Percentiles rank a stretch among this genome's conserved stretches.
phyloP scores from a whole-genome alignment of 225 moss, liverwort and hornwort genomes.

The Thuidium tamariscinum region DNA sequence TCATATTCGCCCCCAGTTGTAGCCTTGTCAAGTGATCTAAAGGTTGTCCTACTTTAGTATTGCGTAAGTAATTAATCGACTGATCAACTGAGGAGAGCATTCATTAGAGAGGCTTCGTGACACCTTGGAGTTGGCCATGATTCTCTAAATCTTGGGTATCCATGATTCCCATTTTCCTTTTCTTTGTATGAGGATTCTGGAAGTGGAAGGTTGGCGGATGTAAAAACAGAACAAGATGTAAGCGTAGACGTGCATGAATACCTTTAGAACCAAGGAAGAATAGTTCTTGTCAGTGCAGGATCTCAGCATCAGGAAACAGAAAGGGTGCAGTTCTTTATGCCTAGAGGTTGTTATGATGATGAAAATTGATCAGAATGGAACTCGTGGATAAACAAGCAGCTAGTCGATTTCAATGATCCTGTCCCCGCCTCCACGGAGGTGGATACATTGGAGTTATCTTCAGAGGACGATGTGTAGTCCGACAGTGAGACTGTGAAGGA shows the following conservation, averaged over 20 bases:
- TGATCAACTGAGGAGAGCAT: not conserved
- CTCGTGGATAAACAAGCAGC: slow-evolving; percentile 53
- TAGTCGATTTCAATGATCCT: slow-evolving; percentile 82
- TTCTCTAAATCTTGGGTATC: no score
- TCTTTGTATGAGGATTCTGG: not conserved
- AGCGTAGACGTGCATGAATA: not conserved
- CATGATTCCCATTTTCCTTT: not conserved
- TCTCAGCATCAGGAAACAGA: not conserved
- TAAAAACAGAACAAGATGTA: not conserved
- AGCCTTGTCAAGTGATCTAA: not conserved
- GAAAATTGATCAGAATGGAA: slow-evolving; percentile 29
- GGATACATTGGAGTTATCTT: not conserved
- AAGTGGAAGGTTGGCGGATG: not conserved
- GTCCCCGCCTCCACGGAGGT: slow-evolving; percentile 26
- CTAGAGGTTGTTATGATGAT: not conserved
- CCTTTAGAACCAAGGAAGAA: not conserved
- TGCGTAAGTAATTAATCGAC: not conserved
- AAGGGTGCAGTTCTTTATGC: not conserved
- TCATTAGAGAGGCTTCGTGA: not conserved
- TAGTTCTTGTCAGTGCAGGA: not conserved
- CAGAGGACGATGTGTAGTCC: slow-evolving; percentile 11
- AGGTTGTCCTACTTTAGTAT: not conserved
- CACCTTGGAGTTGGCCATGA: not conserved
- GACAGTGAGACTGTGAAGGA: not conserved
- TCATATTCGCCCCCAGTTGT: not conserved